Evolutionary conservation across 495 filamentous ascomycete genomes (phyloP), one percentile per base, ranked within the genome.

Genomic region (Mytilinidion resinicola): DNA sequence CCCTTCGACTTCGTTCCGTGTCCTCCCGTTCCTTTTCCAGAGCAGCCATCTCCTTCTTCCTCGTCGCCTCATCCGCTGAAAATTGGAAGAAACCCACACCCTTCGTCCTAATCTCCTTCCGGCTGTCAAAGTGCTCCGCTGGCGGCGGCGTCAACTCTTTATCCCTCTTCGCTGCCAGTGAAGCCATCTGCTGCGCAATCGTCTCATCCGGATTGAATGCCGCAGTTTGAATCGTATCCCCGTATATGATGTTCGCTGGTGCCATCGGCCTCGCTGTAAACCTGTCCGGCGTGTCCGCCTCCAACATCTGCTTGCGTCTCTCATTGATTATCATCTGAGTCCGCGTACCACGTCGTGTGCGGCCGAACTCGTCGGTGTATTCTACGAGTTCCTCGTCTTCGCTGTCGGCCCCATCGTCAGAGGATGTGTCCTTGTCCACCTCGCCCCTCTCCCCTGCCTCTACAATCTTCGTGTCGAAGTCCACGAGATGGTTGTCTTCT

Each of bases 391-490:
- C 85, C 4, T 80, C 79, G 44, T 76, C 76, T 12, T 67, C 67
- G 4, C 70, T 73, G 0, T 71, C 74, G 12, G 75, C 72, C 15
- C 70, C 74, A 39, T 73, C 71, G 15, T 76, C 76, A 9, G 76
- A 76, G 37, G 67, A 77, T 14, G 71, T 65, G 41, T 73, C 65
- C 5, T 61, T 58, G 11, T 69, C 70, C 12, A 56, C 67, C 11
- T 76, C 74, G 10, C 67, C 70, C 4, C 62, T 60, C 4, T 72
- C 71, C 44, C 83, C 69, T 39, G 72, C 69, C 63, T 95, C 89
- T 0, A 85, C 89, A 90, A 92, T 96, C 72, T 97, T 98, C 43
- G 83, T 77, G 72, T 96, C 91, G 67, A 97, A 98, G 74, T 98
- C 93, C 0, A 98, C 85, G 19, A 92, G 81, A 65, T 79, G 80